A percentile compares a stretch with the other conserved stretches of the same genome.
Evolutionary conservation across 2,329 filamentous ascomycete species (phyloP).

Genomic region (Claviceps capensis): DNA sequence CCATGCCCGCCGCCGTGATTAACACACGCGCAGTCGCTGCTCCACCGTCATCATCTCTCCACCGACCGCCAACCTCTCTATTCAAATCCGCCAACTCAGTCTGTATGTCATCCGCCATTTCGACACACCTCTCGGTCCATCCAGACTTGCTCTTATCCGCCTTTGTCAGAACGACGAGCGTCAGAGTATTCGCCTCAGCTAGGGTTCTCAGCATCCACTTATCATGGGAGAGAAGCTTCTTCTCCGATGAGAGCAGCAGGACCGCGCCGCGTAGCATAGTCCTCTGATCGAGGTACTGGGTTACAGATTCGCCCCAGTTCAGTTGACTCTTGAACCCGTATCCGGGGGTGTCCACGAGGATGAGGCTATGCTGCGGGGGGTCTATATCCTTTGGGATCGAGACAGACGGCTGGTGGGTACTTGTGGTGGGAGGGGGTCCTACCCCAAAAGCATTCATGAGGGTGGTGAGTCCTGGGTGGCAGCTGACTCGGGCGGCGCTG

Average conservation of each 20-base stretch:
- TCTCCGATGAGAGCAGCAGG: conserved; percentile 38
- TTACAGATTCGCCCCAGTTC: conserved; percentile 39
- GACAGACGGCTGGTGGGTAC: conserved; percentile 12
- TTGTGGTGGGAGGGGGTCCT: conserved; percentile 24
- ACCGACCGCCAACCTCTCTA: conserved; percentile 11
- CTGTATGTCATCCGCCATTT: conserved; percentile 15
- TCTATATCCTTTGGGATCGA: conserved; percentile 18
- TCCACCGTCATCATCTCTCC: conserved; percentile 12
- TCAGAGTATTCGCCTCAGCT: conserved; percentile 29
- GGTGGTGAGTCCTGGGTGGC: conserved; percentile 37
- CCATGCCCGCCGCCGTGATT: conserved; percentile 25
- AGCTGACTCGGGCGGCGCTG: conserved; percentile 34
- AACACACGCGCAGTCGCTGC: conserved; percentile 19
- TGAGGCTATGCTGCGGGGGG: conserved; percentile 31
- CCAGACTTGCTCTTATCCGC: conserved; percentile 32
- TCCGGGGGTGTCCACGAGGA: conserved; percentile 38
- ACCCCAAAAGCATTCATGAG: conserved; percentile 44
- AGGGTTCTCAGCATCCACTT: conserved; percentile 32
- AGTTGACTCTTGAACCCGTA: conserved; percentile 33
- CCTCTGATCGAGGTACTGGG: conserved; percentile 34
- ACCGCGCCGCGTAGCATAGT: conserved; percentile 36
- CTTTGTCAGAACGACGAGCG: conserved; percentile 41
- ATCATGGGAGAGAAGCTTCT: conserved; percentile 36
- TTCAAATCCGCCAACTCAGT: conserved; percentile 14
- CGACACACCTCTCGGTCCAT: conserved; percentile 16